Percentiles rank a stretch among this genome's conserved stretches.
phyloP scores from a whole-genome alignment of 139 green algal species.

The Bryopsis sp. region DNA sequence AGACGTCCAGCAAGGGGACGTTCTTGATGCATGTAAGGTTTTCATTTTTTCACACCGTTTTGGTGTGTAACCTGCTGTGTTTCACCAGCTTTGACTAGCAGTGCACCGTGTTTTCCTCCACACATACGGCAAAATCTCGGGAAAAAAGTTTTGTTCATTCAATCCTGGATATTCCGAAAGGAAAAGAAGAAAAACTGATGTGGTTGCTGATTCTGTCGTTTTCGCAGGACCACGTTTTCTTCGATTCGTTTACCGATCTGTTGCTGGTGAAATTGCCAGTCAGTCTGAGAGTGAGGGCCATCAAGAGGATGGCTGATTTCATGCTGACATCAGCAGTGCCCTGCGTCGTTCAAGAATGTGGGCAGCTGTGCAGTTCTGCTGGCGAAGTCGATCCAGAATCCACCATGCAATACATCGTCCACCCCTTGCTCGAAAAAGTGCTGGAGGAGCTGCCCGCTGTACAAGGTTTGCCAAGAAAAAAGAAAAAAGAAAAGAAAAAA shows the following conservation, averaged over 20 bases:
- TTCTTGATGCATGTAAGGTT: conserved; percentile 12
- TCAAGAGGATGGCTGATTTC: conserved; percentile 13
- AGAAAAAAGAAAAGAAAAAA: neutral
- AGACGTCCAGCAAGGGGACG: neutral
- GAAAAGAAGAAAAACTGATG: too few species aligned
- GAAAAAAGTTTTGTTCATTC: too few species aligned
- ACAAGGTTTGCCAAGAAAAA: neutral
- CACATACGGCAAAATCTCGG: too few species aligned
- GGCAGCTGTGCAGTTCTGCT: neutral
- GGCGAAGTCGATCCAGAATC: neutral
- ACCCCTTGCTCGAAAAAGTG: neutral
- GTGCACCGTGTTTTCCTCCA: too few species aligned
- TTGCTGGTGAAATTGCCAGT: conserved; percentile 5
- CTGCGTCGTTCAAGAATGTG: neutral
- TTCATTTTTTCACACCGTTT: too few species aligned
- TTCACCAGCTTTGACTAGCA: too few species aligned
- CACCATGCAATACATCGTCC: conserved; percentile 9
- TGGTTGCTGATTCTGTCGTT: too few species aligned
- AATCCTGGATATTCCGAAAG: too few species aligned
- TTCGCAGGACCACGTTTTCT: conserved; percentile 4
- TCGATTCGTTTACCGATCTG: neutral
- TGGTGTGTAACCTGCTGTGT: too few species aligned
- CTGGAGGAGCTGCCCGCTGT: conserved; percentile 6
- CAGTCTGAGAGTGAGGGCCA: neutral
- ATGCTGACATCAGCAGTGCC: neutral